Percentiles rank a stretch among this genome's conserved stretches.
These are phyloP conservation scores for Albatrellus ellisii DNA, from an alignment of 768 basidiomycete species.

Conservation along the genomic window DNA sequence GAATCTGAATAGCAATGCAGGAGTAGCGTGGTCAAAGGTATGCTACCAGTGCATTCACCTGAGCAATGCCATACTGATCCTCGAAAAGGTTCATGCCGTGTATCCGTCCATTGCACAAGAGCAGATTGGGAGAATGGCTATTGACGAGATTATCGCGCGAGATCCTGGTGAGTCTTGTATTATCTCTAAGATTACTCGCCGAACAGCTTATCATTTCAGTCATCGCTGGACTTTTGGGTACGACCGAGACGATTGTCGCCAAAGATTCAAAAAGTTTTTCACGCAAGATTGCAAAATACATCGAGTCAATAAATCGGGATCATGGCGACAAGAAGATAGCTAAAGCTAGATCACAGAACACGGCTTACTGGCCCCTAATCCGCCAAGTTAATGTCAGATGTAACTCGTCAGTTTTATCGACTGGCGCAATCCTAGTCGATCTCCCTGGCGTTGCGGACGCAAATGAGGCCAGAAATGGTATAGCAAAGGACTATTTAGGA, in stretches of 20 bases:
- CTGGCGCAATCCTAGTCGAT: constrained; percentile 52
- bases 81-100: constrained; percentile 41
- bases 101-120: constrained; percentile 41
- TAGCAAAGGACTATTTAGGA: constrained; percentile 57
- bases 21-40: constrained; percentile 51
- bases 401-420: constrained; percentile 34
- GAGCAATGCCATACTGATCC: neutral
- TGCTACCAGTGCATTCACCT: neutral
- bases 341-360: constrained; percentile 16
- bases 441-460: constrained; percentile 55
- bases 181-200: neutral
- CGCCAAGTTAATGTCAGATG: constrained; percentile 49
- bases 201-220: constrained; percentile 17
- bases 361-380: constrained; percentile 52
- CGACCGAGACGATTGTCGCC: constrained; percentile 37
- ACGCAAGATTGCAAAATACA: constrained; percentile 45
- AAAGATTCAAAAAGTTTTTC: constrained; percentile 38
- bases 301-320: constrained; percentile 49
- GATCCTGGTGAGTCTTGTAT: constrained; percentile 28
- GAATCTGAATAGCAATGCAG: constrained; percentile 45
- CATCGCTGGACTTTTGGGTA: constrained; percentile 34
- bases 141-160: constrained; percentile 35
- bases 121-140: constrained; percentile 32
- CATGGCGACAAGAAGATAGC: constrained; percentile 33
- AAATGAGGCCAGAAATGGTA: constrained; percentile 48